Base-by-base conservation (phyloP, 1,284 basidiomycete species). In the Retiboletus flavoniger region DNA sequence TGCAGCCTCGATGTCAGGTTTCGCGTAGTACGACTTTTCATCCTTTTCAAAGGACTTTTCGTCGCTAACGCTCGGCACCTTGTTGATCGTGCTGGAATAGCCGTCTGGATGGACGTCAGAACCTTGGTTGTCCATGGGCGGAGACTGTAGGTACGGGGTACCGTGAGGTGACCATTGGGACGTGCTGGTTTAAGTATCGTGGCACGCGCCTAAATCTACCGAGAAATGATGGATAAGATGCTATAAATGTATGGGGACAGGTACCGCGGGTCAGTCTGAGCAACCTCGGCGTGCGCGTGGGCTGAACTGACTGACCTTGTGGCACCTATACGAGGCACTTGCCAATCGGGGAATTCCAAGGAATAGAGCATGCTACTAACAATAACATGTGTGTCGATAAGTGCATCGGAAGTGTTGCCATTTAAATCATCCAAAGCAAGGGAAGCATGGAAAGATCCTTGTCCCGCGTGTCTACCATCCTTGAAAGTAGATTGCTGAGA, bases 1-100 rank as follows among this genome's bases (percentile, higher is more conserved):
- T n/a, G 57, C 54, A 3, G 65, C 66, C 56, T 76, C 76, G 43
- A 68, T 47, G 40, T 75, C 75, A 31, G 59, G 54, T 28, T 68
- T 65, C 53, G 62, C 59, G 38, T 62, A 59, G 17, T 36, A 49
- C 21, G 44, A 40, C 38, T 59, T 60, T 43, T 47, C 49, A n/a
- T 55, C 44, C 48, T 54, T 55, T 36, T 54, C 61, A 7, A 56
- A 53, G 43, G 65, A 59, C 60, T 73, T 73, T 56, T 76, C 71
- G 48, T 73, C 64, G 16, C 55, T 53, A n/a, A 48, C 34, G 13
- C 62, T 58, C 17, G 54, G 49, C 16, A 49, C 51, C 49, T 60
- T 63, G 44, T 66, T 60, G 54, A 36, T 17, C 11, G 24, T 19
- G 5, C 51, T n/a, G 38, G 35, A 34, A 11, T 11, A 1, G 4